These are phyloP conservation scores for Phlebiopsis flavidoalba DNA, from an alignment of 768 basidiomycete species.

Conservation along the genomic window DNA sequence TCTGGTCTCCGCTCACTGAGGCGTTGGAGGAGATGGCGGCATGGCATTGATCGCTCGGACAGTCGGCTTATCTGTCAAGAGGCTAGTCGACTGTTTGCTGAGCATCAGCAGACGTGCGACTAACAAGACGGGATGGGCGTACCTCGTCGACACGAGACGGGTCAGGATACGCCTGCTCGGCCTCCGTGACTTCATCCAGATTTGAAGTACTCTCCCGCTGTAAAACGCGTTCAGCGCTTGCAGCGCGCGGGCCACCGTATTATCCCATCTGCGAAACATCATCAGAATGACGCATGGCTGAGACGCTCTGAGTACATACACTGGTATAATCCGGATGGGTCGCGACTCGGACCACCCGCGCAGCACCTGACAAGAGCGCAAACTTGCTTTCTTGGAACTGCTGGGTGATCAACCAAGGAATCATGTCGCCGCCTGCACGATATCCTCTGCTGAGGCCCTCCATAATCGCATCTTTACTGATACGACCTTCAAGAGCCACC, in stretches of 20 bases:
- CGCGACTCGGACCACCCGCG: slow-evolving; percentile 87
- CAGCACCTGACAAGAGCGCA: slow-evolving; percentile 83
- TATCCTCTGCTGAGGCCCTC: slow-evolving; percentile 81
- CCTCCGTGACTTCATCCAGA: slow-evolving; percentile 62
- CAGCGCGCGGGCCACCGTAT: slow-evolving; percentile 86
- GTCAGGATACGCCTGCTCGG: slow-evolving; percentile 58
- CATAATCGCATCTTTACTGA: slow-evolving; percentile 79
- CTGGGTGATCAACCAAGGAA: slow-evolving; percentile 93
- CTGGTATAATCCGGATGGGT: slow-evolving; percentile 94
- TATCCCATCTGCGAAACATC: slow-evolving; percentile 79
- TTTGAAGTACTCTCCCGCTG: slow-evolving; percentile 86
- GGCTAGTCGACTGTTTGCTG: slow-evolving; percentile 28
- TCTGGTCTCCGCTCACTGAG: slow-evolving; percentile 89
- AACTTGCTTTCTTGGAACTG: slow-evolving; percentile 97
- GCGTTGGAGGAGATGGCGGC: slow-evolving; percentile 90
- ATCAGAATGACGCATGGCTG: neutral
- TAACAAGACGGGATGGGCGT: neutral
- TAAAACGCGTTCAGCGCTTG: slow-evolving; percentile 87
- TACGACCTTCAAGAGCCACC: slow-evolving; percentile 92
- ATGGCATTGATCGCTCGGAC: slow-evolving; percentile 72
- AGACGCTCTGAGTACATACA: slow-evolving; percentile 33
- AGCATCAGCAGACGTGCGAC: neutral
- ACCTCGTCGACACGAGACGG: slow-evolving; percentile 39
- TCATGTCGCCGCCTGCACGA: slow-evolving; percentile 91
- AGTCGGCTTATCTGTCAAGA: slow-evolving; percentile 75